Evolutionary conservation across 192 early-diverging fungal genomes (phyloP).

Genomic region (Umbelopsis sp.): DNA sequence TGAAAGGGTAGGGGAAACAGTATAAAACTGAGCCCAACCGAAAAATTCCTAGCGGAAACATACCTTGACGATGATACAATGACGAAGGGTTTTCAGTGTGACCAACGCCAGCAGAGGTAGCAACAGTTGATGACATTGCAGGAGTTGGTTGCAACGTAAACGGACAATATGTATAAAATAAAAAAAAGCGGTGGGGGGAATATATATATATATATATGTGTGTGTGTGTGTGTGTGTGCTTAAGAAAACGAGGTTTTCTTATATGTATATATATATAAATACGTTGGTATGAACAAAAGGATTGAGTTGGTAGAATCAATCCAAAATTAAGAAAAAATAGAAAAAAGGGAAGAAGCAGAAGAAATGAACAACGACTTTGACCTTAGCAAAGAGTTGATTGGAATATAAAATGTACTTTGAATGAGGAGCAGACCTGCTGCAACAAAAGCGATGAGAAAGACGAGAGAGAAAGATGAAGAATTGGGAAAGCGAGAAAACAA

Average conservation of each 20-base stretch:
- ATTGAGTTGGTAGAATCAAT: neutral
- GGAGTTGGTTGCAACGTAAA: neutral
- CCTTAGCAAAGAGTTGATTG: neutral
- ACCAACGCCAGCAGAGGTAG: neutral
- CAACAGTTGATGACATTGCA: neutral
- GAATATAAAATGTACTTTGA: neutral
- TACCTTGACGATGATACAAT: neutral
- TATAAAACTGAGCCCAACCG: neutral
- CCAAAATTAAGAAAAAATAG: neutral
- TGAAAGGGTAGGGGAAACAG: no score
- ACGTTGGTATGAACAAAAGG: neutral
- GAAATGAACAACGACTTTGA: conserved; percentile 1
- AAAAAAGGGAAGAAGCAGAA: neutral
- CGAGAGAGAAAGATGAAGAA: neutral
- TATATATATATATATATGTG: neutral
- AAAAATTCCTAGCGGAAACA: neutral
- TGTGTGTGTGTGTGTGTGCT: no score
- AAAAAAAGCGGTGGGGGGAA: neutral
- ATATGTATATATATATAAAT: neutral
- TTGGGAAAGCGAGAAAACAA: neutral
- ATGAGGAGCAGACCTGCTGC: neutral
- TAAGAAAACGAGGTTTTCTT: neutral
- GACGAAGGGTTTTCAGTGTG: neutral
- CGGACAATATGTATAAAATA: neutral
- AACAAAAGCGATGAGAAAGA: neutral